Base-by-base conservation (phyloP, 495 filamentous ascomycete genomes). In the Gamarada debralockiae region DNA sequence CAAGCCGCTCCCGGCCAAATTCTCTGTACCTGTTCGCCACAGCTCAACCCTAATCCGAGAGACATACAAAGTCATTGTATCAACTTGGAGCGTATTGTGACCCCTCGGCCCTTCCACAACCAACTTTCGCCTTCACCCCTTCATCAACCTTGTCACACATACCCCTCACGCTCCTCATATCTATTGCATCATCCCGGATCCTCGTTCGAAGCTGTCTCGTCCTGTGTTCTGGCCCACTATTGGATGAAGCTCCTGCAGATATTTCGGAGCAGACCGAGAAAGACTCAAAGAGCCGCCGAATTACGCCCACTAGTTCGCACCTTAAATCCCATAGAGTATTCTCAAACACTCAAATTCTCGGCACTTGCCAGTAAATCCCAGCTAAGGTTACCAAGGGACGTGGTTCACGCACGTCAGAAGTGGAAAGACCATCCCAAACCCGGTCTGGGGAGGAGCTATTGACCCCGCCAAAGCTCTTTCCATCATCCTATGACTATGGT, bases 201-300 rank as follows among this genome's bases (percentile, higher is more conserved):
- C 4, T 29, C 4, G 5, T 29, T 29, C 27, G 10, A 29, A 12
- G 22, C 23, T 15, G 38, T 48, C 43, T 56, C 36, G 42, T 21
- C 45, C 33, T 38, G 20, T 45, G 41, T 23, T 49, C 43, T 23
- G 48, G 12, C 27, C 36, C 13, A 31, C n/a, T n/a, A 23, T 33
- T 48, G 25, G 31, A 47, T 23, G 40, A 25, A 23, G 51, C 39
- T 45, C 27, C 48, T 42, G 33, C 52, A 52, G 46, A 41, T 27
- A 17, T n/a, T 56, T 41, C 48, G 47, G 48, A 33, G 34, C 17
- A 27, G 43, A 39, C 57, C 49, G 52, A 52, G 43, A 42, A 53
- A 56, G 52, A 52, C 46, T 46, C 48, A 56, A 29, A 4, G 10
- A 29, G 27, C 4, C 27, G 4, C 10, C 27, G 27, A 4, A 29